Percentiles rank a stretch among this genome's conserved stretches.
Conservation (phyloP, 176 grass and related monocot genomes). For the Paspalum vaginatum region DNA sequence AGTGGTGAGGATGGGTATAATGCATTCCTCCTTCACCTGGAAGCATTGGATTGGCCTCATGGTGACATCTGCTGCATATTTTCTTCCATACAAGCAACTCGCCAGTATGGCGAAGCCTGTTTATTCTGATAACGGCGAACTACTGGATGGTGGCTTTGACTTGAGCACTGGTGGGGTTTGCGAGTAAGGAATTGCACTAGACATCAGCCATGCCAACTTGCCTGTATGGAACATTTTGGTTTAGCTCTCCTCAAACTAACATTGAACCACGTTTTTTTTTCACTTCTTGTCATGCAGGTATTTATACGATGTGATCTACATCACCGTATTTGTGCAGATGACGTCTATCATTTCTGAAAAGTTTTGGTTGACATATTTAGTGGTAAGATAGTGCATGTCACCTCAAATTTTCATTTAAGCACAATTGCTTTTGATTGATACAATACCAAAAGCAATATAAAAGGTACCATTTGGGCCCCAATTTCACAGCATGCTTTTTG, state of each 20-base stretch:
- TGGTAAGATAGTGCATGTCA: conserved; percentile 53
- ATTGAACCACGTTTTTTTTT: background rate
- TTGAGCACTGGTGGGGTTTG: conserved; percentile 79
- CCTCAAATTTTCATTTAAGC: conserved; percentile 24
- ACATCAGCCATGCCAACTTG: conserved; percentile 3
- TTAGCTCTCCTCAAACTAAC: conserved; percentile 8
- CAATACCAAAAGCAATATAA: background rate
- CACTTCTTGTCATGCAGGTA: conserved; percentile 52
- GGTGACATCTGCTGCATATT: conserved; percentile 77
- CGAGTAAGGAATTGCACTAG: conserved; percentile 58
- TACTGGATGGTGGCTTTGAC: conserved; percentile 82
- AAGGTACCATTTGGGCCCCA: background rate
- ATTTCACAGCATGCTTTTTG: background rate
- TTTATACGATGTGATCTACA: conserved; percentile 94
- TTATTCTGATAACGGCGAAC: conserved; percentile 64
- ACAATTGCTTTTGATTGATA: background rate
- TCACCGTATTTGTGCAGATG: conserved; percentile 87
- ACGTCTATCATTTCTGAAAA: conserved; percentile 90
- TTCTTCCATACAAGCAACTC: conserved; percentile 87
- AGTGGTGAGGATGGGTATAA: conserved; percentile 75
- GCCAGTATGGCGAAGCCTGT: conserved; percentile 75
- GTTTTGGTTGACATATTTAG: conserved; percentile 96
- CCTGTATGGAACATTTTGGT: background rate
- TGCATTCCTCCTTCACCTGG: conserved; percentile 95
- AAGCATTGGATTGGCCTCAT: conserved; percentile 94